Conservation (phyloP, 441 rosid species). For the Metrosideros polymorpha region DNA sequence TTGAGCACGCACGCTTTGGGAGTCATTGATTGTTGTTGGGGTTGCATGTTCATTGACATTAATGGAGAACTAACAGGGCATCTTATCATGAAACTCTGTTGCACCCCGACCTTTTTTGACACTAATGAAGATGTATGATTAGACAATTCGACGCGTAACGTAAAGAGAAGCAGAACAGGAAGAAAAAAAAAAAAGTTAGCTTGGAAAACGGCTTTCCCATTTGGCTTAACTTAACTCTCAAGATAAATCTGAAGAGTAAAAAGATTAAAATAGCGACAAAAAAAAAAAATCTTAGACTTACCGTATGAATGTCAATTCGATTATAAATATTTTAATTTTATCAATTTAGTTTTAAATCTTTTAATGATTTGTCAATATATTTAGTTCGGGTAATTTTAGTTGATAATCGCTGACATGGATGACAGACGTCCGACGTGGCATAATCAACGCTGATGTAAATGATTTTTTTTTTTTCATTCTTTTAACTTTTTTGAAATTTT, state of each 20-base stretch:
- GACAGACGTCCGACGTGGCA: too few relatives aligned
- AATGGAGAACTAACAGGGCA: background rate
- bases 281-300: too few relatives aligned
- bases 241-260: background rate
- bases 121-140: background rate
- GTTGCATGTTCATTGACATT: background rate
- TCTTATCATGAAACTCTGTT: background rate
- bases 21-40: background rate
- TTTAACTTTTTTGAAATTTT: too few relatives aligned
- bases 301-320: too few relatives aligned
- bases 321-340: too few relatives aligned
- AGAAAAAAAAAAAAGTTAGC: too few relatives aligned
- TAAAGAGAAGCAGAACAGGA: background rate
- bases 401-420: too few relatives aligned
- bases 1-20: background rate
- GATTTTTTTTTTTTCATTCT: too few relatives aligned
- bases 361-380: too few relatives aligned
- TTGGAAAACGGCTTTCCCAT: background rate
- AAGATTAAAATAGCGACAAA: background rate
- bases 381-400: too few relatives aligned
- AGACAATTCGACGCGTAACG: background rate
- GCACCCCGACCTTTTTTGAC: background rate
- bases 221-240: background rate
- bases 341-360: too few relatives aligned
- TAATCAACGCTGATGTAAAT: too few relatives aligned